Evolutionary conservation across 176 grass and related monocot genomes (phyloP), one percentile per base, ranked within the genome.

Genomic region (Carex littledalei): DNA sequence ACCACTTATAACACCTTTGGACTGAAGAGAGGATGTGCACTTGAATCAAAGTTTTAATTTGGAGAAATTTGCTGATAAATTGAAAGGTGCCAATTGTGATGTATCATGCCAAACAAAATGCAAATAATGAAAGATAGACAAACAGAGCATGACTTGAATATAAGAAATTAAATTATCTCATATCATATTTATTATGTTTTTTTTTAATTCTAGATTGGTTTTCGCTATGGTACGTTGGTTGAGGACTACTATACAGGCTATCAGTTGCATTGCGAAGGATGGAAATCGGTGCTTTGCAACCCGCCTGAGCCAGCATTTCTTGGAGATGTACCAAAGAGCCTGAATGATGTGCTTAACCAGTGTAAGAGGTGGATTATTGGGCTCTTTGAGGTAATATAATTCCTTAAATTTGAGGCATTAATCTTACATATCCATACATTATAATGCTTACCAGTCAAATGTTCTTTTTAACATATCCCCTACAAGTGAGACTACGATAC

Each of bases 161-260:
- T 11, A 63, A 10, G 2, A 63, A 10, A 1, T 39, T 4, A 9
- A 22, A 2, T 72, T 20, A 72, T 47, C 16, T 22, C 17, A 21
- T 21, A 72, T 45, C 15, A 45, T 71, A 43, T 72, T 73, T 71
- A 17, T 9, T 65, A 16, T 26, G 5, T 67, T 58, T 41, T 39
- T 39, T 13, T 57, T 16, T 22, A 26, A 32, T 72, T 49, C 16
- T 55, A 90, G 89, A 76, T 82, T 81, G 89, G 89, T 0, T 85
- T 90, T 41, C 70, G 85, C 0, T 90, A 90, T 17, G 89, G 89
- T 56, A 87, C 89, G 17, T 69, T 90, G 22, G 81, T 85, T 3
- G 89, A 90, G 67, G 89, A 90, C 34, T 87, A 67, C 26, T 1
- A 87, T 81, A 90, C 89, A 2, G 85, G 89, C 20, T 90, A 81